Conservation (phyloP, 2,329 filamentous ascomycete genomes). For the Trichoderma sp. region DNA sequence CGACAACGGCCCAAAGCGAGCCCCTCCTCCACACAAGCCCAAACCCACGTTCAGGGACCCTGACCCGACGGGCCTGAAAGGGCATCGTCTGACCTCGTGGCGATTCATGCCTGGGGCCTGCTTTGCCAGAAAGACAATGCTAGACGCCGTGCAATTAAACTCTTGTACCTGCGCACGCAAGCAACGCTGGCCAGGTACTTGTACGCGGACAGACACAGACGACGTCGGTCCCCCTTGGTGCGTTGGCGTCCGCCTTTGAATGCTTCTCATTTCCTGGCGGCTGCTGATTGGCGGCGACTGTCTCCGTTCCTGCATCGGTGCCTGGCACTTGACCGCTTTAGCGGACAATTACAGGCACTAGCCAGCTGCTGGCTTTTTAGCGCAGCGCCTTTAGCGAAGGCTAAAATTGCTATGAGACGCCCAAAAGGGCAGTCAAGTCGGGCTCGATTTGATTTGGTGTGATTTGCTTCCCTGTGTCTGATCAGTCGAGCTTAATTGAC, state of each 20-base stretch:
- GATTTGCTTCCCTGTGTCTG: background rate
- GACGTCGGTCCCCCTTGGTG: background rate
- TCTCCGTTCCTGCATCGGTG: constrained; percentile 23
- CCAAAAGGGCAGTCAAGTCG: background rate
- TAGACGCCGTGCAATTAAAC: background rate
- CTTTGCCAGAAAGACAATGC: background rate
- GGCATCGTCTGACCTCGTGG: background rate
- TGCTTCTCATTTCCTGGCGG: constrained; percentile 13
- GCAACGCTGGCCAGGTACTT: background rate
- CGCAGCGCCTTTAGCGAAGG: background rate
- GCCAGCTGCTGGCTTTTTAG: background rate
- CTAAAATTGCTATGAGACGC: background rate
- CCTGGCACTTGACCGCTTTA: constrained; percentile 13
- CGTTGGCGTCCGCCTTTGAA: background rate
- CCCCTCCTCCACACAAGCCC: constrained; percentile 16
- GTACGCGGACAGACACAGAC: background rate
- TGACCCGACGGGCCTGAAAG: background rate
- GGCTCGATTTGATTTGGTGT: background rate
- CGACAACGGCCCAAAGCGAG: constrained; percentile 11
- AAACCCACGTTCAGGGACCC: background rate
- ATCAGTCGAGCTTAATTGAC: background rate
- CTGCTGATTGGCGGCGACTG: constrained; percentile 1
- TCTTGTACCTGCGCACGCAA: background rate
- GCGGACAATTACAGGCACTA: background rate
- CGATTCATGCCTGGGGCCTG: background rate